Base-by-base conservation (phyloP, 2,329 filamentous ascomycete species). In the Dothideomycetes sp. region DNA sequence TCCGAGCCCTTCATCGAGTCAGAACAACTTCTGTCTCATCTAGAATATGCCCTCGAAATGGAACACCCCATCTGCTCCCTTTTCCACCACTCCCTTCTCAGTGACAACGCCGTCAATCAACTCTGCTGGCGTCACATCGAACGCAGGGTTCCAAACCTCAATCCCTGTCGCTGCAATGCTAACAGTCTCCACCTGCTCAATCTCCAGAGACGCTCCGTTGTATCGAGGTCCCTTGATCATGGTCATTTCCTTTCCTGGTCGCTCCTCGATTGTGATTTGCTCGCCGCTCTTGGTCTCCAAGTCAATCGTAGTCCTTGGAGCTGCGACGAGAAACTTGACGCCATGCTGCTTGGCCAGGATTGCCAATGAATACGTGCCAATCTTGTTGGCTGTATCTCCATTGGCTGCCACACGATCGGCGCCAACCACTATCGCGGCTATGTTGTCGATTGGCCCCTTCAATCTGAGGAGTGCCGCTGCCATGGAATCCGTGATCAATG, bases 301-400 rank as follows among this genome's bases (percentile, higher is more conserved):
- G 55, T 98, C 91, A 50, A 98, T 91, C 41, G 86, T 94, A 2
- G 91, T 98, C 5, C 88, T 84, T 0, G 91, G 91, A 1, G 91
- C 91, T 0, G 91, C 91, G 19, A 98, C 88, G 8, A 98, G 73
- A 57, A 98, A 98, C 60, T 89, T 94, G 54, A 96, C 73, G 14
- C 84, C 84, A 53, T 98, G 91, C 54, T 88, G 70, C 48, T 74
- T 79, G 16, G 91, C 91, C 19, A 94, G 72, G n/a, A 96, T 87
- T 3, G 91, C 87, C 3, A 98, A 73, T 40, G 81, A 75, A 59
- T 98, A 96, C 1, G 91, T 98, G 37, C 91, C 91, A 45, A 98
- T 93, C 68, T 98, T 98, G 68, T 98, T 98, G 41, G 91, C 91
- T 0, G 91, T 96, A 63, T 98, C 91, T 19, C 91, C 91, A 53